Evolutionary conservation across 257 asterid species (phyloP).

Genomic region (Ilex aquifolium): DNA sequence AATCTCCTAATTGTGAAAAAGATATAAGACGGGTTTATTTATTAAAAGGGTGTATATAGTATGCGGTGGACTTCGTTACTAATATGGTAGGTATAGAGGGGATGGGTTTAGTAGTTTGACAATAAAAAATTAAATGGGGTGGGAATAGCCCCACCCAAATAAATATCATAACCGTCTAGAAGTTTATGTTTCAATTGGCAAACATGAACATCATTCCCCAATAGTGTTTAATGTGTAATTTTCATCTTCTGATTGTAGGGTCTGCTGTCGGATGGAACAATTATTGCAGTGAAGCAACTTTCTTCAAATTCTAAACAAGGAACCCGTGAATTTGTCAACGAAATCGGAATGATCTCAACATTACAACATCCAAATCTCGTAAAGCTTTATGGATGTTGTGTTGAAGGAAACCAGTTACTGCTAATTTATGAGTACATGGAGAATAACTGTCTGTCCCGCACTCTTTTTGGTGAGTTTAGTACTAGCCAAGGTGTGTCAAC

Average conservation of each 20-base stretch:
- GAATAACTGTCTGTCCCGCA: conserved; percentile 73
- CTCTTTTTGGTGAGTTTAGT: conserved; percentile 60
- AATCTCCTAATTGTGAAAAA: no score
- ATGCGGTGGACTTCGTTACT: no score
- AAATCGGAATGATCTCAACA: conserved; percentile 88
- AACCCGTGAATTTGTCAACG: conserved; percentile 76
- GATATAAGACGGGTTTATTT: no score
- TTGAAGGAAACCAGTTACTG: conserved; percentile 76
- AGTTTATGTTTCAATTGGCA: no score
- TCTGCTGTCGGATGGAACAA: conserved; percentile 66
- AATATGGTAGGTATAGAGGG: no score
- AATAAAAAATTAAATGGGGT: no score
- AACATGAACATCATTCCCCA: no score
- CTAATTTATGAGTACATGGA: conserved; percentile 84
- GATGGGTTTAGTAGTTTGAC: no score
- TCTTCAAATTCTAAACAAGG: conserved; percentile 92
- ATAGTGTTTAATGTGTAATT: background rate
- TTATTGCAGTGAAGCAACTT: conserved; percentile 89
- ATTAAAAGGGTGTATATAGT: no score
- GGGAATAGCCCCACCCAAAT: no score
- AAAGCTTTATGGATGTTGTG: conserved; percentile 84
- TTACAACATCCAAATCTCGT: conserved; percentile 79
- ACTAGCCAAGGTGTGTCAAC: background rate
- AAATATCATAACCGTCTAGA: no score
- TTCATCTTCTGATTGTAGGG: conserved; percentile 39